Evolutionary conservation across 1,139 yeast genomes (phyloP).

Genomic region (Taiozyma sp.): DNA sequence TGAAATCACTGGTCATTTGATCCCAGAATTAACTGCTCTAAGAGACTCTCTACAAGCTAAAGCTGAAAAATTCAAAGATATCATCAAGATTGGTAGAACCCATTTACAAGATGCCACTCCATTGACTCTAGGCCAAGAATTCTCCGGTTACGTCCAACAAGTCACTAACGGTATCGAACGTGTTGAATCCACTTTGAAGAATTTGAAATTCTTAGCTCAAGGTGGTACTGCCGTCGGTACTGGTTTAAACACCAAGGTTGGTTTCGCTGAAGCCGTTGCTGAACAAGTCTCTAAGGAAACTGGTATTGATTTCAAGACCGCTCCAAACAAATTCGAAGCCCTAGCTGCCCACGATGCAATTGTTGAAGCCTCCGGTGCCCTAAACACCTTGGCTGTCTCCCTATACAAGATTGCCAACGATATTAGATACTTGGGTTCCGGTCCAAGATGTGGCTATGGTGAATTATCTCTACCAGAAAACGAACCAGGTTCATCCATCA

Average conservation of each 20-base stretch:
- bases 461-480: slow-evolving; percentile 94
- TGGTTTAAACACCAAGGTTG: slow-evolving; percentile 89
- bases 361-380: slow-evolving; percentile 96
- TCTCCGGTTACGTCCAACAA: slow-evolving; percentile 94
- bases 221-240: slow-evolving; percentile 99
- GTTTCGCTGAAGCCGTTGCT: slow-evolving; percentile 83
- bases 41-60: slow-evolving; percentile 74
- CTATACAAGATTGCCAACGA: slow-evolving; percentile 96
- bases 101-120: slow-evolving; percentile 99
- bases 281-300: slow-evolving; percentile 65
- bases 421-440: slow-evolving; percentile 96
- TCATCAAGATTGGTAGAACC: slow-evolving; percentile 97
- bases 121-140: slow-evolving; percentile 95
- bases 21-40: slow-evolving; percentile 75
- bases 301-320: slow-evolving; percentile 84
- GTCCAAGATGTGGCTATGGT: slow-evolving; percentile 99
- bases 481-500: slow-evolving; percentile 98
- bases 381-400: slow-evolving; percentile 91
- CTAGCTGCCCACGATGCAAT: slow-evolving; percentile 98
- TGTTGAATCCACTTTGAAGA: slow-evolving; percentile 70
- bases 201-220: slow-evolving; percentile 82
- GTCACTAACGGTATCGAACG: slow-evolving; percentile 85
- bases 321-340: slow-evolving; percentile 98
- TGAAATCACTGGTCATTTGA: slow-evolving; percentile 66
- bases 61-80: slow-evolving; percentile 75